Evolutionary conservation across 371 early-diverging fungal species (phyloP), one percentile per base, ranked within the genome.

Genomic region (Blastocladiella emersonii): DNA sequence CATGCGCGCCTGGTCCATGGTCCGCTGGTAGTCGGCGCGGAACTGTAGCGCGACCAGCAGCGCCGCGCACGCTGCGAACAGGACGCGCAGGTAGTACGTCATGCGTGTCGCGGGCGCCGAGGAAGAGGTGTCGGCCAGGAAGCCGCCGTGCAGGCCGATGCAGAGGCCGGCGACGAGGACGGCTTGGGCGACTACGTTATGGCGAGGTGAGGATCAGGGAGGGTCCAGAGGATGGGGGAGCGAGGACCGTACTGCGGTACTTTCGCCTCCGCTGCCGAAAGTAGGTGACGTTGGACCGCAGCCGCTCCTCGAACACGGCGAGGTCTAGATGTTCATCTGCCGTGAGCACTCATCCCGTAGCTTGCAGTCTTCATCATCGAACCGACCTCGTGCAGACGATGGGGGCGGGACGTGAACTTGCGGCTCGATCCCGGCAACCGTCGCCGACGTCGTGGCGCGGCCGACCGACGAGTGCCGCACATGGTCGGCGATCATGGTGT

Each of bases 1-100:
- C 60, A 44, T 59, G n/a, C 23, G n/a, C 13, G 60, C 60, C 45
- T 59, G 60, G 23, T 59, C 44, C 35, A 59, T 19, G 41, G 60
- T 59, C 13, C 41, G 45, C 37, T 25, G 41, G 30, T 59, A 59
- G 30, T 59, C 60, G 27, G 41, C 15, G n/a, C 60, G 15, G 45
- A 41, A 13, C 8, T 27, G 39, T 1, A 59, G 15, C 35, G 30
- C 60, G 15, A 59, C 27, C 34, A 51, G 32, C 3, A 12, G 30
- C 8, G 30, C 30, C 21, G 8, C 30, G 15, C 21, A 25, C 13
- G 23, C 53, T 1, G 30, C 4, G 53, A 51, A 30, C 30, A 51
- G 53, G 0, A 30, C 30, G 7, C 53, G 27, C 30, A 51, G 32
- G 53, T 51, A 51, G 53, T 30, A 51, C 15, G 13, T 25, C 53